These are phyloP conservation scores for Silene noctiflora DNA, from an alignment of 179 eudicot species.

Conservation along the genomic window DNA sequence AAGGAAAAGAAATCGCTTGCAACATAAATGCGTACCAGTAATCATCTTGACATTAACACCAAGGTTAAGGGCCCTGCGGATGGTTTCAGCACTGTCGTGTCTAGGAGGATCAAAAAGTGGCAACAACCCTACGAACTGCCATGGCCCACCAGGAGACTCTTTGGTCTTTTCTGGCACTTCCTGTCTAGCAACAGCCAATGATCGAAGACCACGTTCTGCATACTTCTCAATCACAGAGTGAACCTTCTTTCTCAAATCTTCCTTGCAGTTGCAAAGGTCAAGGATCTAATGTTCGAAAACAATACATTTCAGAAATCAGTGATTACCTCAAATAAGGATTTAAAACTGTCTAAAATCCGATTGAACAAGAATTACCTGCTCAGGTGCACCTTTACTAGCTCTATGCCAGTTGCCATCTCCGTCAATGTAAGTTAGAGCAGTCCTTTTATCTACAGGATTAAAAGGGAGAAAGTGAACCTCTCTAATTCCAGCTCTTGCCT, in stretches of 20 bases:
- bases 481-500: conserved; percentile 75
- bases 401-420: conserved; percentile 59
- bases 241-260: conserved; percentile 54
- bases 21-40: conserved; percentile 41
- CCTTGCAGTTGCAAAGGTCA: conserved; percentile 55
- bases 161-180: conserved; percentile 71
- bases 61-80: conserved; percentile 73
- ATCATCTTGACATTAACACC: conserved; percentile 92
- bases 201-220: conserved; percentile 73
- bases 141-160: conserved; percentile 63
- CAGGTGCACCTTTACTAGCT: conserved; percentile 82
- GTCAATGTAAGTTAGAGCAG: conserved; percentile 71
- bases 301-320: no score
- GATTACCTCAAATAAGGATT: no score
- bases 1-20: no score
- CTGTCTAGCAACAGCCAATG: conserved; percentile 74
- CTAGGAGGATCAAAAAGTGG: conserved; percentile 85
- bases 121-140: conserved; percentile 77
- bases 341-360: no score
- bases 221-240: conserved; percentile 60
- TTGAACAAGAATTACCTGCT: conserved; percentile 47
- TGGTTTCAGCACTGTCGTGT: conserved; percentile 80
- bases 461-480: conserved; percentile 79
- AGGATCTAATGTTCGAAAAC: conserved; percentile 33
- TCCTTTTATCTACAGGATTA: conserved; percentile 79